Evolutionary conservation across 2,329 filamentous ascomycete species (phyloP).

Genomic region (Pseudocercospora ulei): DNA sequence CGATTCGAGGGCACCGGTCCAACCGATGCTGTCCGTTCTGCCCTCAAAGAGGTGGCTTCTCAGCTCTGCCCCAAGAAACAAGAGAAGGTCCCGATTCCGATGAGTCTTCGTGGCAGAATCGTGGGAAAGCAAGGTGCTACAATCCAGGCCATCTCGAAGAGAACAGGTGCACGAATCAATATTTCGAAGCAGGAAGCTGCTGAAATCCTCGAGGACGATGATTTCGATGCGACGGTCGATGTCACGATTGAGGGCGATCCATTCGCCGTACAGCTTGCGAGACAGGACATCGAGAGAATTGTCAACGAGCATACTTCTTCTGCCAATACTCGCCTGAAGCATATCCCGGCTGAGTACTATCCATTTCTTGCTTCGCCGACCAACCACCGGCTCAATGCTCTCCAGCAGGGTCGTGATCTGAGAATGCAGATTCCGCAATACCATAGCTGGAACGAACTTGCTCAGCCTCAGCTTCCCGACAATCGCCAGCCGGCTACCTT

Average conservation of each 20-base stretch:
- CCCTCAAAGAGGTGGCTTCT: conserved; percentile 77
- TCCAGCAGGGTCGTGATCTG: conserved; percentile 65
- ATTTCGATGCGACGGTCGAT: conserved; percentile 69
- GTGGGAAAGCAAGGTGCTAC: conserved; percentile 86
- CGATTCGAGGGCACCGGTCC: conserved; percentile 80
- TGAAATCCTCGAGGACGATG: conserved; percentile 52
- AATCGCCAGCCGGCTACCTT: conserved; percentile 61
- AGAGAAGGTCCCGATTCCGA: conserved; percentile 67
- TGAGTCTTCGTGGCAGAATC: conserved; percentile 74
- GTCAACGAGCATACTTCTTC: conserved; percentile 76
- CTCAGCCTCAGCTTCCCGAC: conserved; percentile 53
- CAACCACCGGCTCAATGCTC: conserved; percentile 55
- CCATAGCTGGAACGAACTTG: conserved; percentile 59
- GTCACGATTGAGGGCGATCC: conserved; percentile 86
- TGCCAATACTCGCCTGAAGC: conserved; percentile 68
- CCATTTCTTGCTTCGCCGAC: conserved; percentile 82
- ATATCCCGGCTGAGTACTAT: conserved; percentile 84
- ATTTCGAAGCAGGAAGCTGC: conserved; percentile 69
- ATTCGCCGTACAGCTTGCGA: conserved; percentile 73
- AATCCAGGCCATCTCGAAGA: conserved; percentile 81
- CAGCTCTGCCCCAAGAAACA: conserved; percentile 77
- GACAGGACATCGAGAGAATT: conserved; percentile 74
- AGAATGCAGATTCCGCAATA: conserved; percentile 76
- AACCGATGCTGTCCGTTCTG: conserved; percentile 72
- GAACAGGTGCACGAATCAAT: conserved; percentile 81